Conservation (phyloP, 192 early-diverging fungal genomes). For the Rhizophagus sp. region DNA sequence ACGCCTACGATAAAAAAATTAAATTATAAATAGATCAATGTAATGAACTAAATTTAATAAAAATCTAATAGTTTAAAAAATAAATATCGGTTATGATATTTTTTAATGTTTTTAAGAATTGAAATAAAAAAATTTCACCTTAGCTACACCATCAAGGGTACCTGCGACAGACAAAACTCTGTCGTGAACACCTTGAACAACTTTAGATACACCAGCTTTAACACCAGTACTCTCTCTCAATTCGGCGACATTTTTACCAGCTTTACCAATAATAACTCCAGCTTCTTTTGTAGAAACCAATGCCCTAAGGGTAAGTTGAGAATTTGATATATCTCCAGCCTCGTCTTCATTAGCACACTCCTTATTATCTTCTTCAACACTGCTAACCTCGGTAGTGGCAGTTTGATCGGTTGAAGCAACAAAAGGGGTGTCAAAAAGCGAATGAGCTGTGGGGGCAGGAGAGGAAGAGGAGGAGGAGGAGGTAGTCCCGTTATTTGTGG, state of each 20-base stretch:
- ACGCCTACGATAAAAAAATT: slow-evolving; percentile 57
- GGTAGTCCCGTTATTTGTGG: neutral
- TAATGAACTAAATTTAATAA: slow-evolving; percentile 14
- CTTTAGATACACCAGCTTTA: slow-evolving; percentile 91
- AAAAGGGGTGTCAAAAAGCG: slow-evolving; percentile 10
- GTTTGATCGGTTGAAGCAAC: slow-evolving; percentile 5
- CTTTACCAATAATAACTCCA: slow-evolving; percentile 73
- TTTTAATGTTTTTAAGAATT: neutral
- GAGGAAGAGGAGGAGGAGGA: neutral
- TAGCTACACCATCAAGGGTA: slow-evolving; percentile 69
- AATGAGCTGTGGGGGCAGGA: neutral
- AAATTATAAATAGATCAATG: slow-evolving; percentile 26
- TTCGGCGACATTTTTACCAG: slow-evolving; percentile 78
- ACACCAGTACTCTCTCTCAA: slow-evolving; percentile 84
- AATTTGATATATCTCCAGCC: slow-evolving; percentile 32
- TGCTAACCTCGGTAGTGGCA: neutral
- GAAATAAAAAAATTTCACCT: slow-evolving; percentile 54
- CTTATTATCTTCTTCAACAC: slow-evolving; percentile 30
- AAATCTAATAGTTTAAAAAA: slow-evolving; percentile 43
- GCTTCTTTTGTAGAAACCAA: slow-evolving; percentile 93
- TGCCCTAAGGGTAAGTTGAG: slow-evolving; percentile 79
- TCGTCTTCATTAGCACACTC: slow-evolving; percentile 43
- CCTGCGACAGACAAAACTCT: slow-evolving; percentile 78
- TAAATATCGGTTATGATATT: neutral
- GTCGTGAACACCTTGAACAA: slow-evolving; percentile 84